Conservation (phyloP, 73 alveolate species). For the Stentor coeruleus region DNA sequence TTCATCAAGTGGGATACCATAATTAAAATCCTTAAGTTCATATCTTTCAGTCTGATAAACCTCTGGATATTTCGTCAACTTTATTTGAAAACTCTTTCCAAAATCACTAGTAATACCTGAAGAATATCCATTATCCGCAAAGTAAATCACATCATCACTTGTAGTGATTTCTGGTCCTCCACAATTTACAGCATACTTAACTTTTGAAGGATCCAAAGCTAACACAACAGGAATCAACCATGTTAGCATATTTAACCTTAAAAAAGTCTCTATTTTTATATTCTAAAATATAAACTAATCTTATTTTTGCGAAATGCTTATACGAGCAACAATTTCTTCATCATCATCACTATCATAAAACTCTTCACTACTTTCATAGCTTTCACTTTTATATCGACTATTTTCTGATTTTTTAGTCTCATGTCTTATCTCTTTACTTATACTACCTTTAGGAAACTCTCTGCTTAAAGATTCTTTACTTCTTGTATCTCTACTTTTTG, state of each 20-base stretch:
- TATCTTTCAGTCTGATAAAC: constrained; percentile 72
- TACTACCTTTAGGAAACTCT: too few relatives aligned
- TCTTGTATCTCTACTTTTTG: too few relatives aligned
- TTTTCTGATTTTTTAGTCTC: too few relatives aligned
- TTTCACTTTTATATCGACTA: too few relatives aligned
- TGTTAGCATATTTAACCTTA: background rate
- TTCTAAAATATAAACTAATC: too few relatives aligned
- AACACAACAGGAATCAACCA: constrained; percentile 21
- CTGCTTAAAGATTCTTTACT: too few relatives aligned
- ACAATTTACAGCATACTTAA: constrained; percentile 46
- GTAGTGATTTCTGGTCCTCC: constrained; percentile 35
- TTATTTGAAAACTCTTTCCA: constrained; percentile 27
- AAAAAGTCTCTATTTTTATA: too few relatives aligned
- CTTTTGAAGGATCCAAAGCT: constrained; percentile 41
- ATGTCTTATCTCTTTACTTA: too few relatives aligned
- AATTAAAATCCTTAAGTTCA: constrained; percentile 46
- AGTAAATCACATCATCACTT: background rate
- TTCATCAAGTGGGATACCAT: constrained; percentile 49
- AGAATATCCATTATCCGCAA: background rate
- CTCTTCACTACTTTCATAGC: background rate
- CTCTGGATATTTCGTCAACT: constrained; percentile 56
- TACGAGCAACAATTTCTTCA: background rate
- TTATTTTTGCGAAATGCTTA: background rate
- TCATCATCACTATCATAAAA: background rate
- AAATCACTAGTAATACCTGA: background rate